Evolutionary conservation across 805 yeast genomes (phyloP).

Genomic region (Dipodascopsis uninucleata): DNA sequence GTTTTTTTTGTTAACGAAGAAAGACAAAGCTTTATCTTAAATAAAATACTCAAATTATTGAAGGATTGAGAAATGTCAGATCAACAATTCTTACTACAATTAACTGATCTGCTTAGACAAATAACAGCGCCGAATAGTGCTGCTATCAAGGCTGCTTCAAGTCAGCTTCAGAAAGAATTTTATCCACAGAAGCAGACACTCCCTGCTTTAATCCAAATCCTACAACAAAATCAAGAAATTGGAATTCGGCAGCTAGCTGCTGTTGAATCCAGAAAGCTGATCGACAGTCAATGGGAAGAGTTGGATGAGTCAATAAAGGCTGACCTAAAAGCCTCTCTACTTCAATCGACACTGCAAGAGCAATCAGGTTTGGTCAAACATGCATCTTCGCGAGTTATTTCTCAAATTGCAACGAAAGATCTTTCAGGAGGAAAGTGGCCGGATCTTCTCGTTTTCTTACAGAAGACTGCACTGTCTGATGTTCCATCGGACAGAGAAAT

Average conservation of each 20-base stretch:
- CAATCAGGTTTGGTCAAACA: constrained; percentile 71
- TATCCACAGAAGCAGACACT: constrained; percentile 67
- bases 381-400: constrained; percentile 81
- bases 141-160: constrained; percentile 79
- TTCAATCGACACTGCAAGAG: constrained; percentile 65
- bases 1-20: too few species aligned
- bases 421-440: constrained; percentile 69
- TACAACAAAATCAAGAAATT: constrained; percentile 64
- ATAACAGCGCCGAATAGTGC: constrained; percentile 75
- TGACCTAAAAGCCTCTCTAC: constrained; percentile 62
- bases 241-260: constrained; percentile 90
- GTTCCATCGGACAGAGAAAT: constrained; percentile 67
- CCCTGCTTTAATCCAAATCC: constrained; percentile 77
- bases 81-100: constrained; percentile 11
- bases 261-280: constrained; percentile 87
- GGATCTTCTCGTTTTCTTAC: constrained; percentile 66
- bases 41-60: too few species aligned
- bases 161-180: constrained; percentile 65
- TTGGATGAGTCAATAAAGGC: constrained; percentile 43
- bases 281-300: constrained; percentile 62
- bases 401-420: constrained; percentile 79
- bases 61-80: too few species aligned
- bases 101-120: constrained; percentile 47
- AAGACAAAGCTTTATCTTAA: too few species aligned
- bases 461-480: constrained; percentile 58